A percentile compares a stretch with the other conserved stretches of the same genome.
Conservation (phyloP, 2,329 filamentous ascomycete genomes). For the Stemphylium lycopersici region DNA sequence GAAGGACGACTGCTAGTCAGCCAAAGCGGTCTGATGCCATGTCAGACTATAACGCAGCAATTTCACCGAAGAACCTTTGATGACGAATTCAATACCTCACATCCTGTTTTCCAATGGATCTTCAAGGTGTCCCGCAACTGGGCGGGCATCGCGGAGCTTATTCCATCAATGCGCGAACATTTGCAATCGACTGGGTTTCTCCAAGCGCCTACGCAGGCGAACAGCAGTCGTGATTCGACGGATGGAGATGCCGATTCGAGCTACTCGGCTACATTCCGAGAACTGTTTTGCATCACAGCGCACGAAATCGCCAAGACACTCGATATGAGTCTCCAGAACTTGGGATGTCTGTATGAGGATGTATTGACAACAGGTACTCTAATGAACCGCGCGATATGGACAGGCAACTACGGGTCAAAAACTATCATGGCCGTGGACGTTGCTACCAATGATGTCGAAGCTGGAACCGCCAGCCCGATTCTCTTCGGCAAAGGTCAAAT, state of each 20-base stretch:
- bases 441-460: conserved; percentile 48
- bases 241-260: conserved; percentile 63
- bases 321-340: conserved; percentile 64
- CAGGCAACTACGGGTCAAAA: conserved; percentile 24
- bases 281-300: conserved; percentile 82
- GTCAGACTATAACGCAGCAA: conserved; percentile 76
- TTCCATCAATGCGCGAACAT: conserved; percentile 75
- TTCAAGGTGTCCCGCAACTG: conserved; percentile 82
- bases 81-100: conserved; percentile 76
- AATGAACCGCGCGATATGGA: conserved; percentile 67
- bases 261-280: conserved; percentile 78
- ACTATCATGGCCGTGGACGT: conserved; percentile 35
- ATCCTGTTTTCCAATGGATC: conserved; percentile 86
- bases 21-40: conserved; percentile 71
- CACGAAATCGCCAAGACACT: conserved; percentile 73
- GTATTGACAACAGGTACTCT: conserved; percentile 69
- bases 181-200: conserved; percentile 59
- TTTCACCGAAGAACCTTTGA: conserved; percentile 60
- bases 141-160: conserved; percentile 69
- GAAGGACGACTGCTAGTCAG: conserved; percentile 71
- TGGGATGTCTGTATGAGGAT: conserved; percentile 77
- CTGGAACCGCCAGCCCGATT: conserved; percentile 40
- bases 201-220: conserved; percentile 23
- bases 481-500: conserved; percentile 74
- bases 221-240: conserved; percentile 27